Evolutionary conservation across 805 yeast species (phyloP).

Genomic region (Starmerella kuoi): DNA sequence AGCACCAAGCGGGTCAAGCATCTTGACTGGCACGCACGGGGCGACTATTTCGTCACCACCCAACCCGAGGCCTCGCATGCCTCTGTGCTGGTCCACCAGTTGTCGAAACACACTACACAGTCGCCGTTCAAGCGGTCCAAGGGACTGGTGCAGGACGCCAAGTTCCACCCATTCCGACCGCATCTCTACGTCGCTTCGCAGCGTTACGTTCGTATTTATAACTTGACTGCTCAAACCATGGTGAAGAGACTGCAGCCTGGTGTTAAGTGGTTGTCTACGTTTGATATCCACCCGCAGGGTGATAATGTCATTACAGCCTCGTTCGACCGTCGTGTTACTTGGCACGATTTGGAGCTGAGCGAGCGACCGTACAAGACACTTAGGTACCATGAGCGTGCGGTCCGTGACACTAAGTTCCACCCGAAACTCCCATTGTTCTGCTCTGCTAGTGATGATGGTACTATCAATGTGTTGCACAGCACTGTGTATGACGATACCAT

Average conservation of each 20-base stretch:
- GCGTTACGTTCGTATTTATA: constrained; percentile 81
- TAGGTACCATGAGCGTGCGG: constrained; percentile 91
- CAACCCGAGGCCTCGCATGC: constrained; percentile 85
- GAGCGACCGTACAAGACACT: constrained; percentile 88
- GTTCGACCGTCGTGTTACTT: constrained; percentile 83
- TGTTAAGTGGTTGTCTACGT: constrained; percentile 82
- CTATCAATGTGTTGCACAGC: constrained; percentile 88
- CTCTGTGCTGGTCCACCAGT: constrained; percentile 85
- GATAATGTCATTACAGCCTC: constrained; percentile 88
- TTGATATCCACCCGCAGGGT: constrained; percentile 93
- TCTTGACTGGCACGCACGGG: constrained; percentile 90
- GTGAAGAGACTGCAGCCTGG: constrained; percentile 85
- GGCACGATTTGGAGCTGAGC: constrained; percentile 92
- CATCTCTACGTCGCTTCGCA: constrained; percentile 89
- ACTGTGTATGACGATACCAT: constrained; percentile 89
- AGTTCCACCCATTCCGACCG: constrained; percentile 93
- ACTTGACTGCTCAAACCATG: constrained; percentile 71
- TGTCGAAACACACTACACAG: constrained; percentile 88
- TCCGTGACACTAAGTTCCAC: constrained; percentile 78
- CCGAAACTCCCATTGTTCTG: constrained; percentile 81
- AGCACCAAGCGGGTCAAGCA: constrained; percentile 57
- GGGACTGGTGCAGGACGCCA: constrained; percentile 91
- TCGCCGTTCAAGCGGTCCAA: constrained; percentile 87
- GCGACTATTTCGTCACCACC: constrained; percentile 93
- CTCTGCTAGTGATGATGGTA: constrained; percentile 90